phyloP scores from a whole-genome alignment of 306 rosid genomes.

The Bauhinia variegata region DNA sequence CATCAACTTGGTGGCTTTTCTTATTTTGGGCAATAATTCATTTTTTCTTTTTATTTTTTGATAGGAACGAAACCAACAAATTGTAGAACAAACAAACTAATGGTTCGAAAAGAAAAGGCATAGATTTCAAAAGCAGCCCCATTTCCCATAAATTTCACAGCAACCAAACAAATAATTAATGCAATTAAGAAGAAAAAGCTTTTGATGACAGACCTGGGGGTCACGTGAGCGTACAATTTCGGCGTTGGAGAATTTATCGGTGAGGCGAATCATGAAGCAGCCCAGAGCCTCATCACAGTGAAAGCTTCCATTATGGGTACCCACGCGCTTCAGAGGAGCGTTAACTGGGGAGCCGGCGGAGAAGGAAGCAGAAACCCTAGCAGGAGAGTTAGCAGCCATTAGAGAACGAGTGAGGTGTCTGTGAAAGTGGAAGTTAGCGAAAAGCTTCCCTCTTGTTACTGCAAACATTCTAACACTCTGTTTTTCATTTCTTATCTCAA shows the following conservation, averaged over 20 bases:
- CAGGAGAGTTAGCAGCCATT: slow-evolving; percentile 30
- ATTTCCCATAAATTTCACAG: no score
- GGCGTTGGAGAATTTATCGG: slow-evolving; percentile 69
- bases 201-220: slow-evolving; percentile 53
- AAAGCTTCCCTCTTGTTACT: not conserved
- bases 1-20: slow-evolving; percentile 11
- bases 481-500: no score
- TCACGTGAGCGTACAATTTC: slow-evolving; percentile 87
- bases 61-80: no score
- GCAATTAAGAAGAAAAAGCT: no score
- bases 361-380: slow-evolving; percentile 26
- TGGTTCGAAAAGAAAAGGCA: no score
- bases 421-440: slow-evolving; percentile 15
- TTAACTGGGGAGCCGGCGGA: slow-evolving; percentile 46
- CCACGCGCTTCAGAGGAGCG: slow-evolving; percentile 68
- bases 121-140: not conserved
- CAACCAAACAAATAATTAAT: not conserved
- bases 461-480: not conserved
- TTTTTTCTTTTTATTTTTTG: not conserved
- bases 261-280: slow-evolving; percentile 97
- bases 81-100: no score
- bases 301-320: slow-evolving; percentile 95
- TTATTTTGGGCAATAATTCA: not conserved
- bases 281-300: slow-evolving; percentile 99
- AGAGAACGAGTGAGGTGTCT: slow-evolving; percentile 25